Percentiles rank a stretch among this genome's conserved stretches.
Conservation (phyloP, 306 rosid species). For the Quercus glauca region DNA sequence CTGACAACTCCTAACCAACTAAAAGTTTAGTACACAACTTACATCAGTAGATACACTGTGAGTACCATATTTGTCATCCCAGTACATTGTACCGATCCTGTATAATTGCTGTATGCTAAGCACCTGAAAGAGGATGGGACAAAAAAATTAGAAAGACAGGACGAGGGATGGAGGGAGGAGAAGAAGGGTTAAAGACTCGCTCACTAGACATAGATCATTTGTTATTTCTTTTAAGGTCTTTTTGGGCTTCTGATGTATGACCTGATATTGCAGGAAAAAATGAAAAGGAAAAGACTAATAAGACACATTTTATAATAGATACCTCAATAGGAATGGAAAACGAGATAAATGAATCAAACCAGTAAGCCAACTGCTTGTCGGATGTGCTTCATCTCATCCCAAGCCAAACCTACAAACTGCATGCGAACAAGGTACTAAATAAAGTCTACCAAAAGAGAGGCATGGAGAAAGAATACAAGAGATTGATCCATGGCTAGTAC, state of each 20-base stretch:
- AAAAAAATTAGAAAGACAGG: conserved; percentile 10
- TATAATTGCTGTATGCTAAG: conserved; percentile 97
- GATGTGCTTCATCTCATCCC: conserved; percentile 97
- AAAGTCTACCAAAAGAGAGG: neutral
- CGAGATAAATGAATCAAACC: conserved; percentile 52
- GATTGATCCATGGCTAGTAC: neutral
- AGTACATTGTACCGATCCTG: conserved; percentile 98
- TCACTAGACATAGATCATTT: too few species aligned
- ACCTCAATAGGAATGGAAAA: too few species aligned
- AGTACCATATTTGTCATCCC: conserved; percentile 99
- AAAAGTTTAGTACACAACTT: neutral
- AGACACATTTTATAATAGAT: too few species aligned
- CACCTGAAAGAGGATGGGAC: conserved; percentile 47
- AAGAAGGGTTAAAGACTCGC: conserved; percentile 39
- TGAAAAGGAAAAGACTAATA: too few species aligned
- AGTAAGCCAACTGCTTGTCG: conserved; percentile 99
- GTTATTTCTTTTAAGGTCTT: too few species aligned
- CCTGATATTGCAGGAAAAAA: too few species aligned
- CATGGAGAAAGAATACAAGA: conserved; percentile 1
- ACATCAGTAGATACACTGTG: conserved; percentile 97
- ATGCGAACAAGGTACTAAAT: conserved; percentile 19
- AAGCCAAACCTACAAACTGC: conserved; percentile 91
- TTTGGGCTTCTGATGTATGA: too few species aligned
- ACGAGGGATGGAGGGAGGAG: neutral
- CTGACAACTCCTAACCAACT: too few species aligned